Evolutionary conservation across 2,329 filamentous ascomycete genomes (phyloP).

Genomic region (Trichoderma sp.): DNA sequence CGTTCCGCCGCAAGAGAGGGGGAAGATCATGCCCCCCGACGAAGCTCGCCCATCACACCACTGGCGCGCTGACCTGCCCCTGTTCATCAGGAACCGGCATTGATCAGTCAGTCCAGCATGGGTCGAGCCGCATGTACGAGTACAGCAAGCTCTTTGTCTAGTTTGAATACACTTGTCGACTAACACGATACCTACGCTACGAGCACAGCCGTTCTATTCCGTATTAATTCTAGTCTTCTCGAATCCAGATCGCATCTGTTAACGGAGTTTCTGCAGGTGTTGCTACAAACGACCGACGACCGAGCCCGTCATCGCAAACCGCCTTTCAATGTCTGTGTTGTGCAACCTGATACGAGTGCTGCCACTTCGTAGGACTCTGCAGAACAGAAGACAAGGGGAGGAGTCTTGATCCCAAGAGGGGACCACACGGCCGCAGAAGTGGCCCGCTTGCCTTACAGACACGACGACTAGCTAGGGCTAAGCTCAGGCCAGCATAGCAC

Average conservation of each 20-base stretch:
- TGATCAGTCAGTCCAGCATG: not conserved
- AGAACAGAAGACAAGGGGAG: not conserved
- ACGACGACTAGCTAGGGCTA: not conserved
- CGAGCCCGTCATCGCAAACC: not conserved
- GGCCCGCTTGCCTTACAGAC: conserved; percentile 14
- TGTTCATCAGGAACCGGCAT: conserved; percentile 17
- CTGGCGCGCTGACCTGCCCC: not conserved
- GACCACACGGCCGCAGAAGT: conserved; percentile 19
- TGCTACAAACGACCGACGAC: not conserved
- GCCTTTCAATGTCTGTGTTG: not conserved
- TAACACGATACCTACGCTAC: not conserved
- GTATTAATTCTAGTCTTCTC: not conserved
- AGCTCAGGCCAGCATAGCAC: conserved; percentile 6
- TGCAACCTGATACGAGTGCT: not conserved
- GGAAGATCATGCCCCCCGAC: conserved; percentile 10
- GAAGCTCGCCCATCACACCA: conserved; percentile 6
- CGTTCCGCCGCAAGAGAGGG: not conserved
- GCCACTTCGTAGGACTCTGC: not conserved
- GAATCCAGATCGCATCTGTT: not conserved
- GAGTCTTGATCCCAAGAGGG: not conserved
- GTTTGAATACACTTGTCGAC: not conserved
- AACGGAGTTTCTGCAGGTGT: not conserved
- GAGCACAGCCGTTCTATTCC: not conserved
- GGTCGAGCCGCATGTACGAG: not conserved
- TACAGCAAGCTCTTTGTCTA: not conserved